Evolutionary conservation across 805 yeast species (phyloP).

Genomic region (Pichia scutulata): DNA sequence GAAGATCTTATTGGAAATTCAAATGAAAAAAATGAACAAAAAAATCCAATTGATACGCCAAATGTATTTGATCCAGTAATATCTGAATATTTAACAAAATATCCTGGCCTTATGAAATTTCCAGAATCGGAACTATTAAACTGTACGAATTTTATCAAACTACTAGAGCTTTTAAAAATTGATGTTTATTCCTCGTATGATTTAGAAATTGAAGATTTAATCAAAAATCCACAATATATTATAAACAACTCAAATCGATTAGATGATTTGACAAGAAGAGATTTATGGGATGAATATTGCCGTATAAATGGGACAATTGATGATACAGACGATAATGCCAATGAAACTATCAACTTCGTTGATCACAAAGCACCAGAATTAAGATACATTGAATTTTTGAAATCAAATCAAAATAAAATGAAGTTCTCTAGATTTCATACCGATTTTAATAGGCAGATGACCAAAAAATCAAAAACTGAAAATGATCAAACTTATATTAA

Average conservation of each 20-base stretch:
- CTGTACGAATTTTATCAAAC: conserved; percentile 2
- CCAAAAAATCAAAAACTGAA: neutral
- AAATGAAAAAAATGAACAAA: neutral
- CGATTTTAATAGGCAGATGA: conserved; percentile 13
- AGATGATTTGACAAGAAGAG: conserved; percentile 13
- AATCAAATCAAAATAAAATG: neutral
- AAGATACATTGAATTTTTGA: conserved; percentile 8
- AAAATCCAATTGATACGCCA: neutral
- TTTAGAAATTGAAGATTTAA: conserved; percentile 15
- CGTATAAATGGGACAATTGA: neutral
- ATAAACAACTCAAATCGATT: conserved; percentile 6
- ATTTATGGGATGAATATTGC: conserved; percentile 11
- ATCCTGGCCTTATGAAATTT: neutral
- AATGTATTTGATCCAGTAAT: neutral
- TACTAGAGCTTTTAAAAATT: conserved; percentile 5
- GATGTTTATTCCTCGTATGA: conserved; percentile 15
- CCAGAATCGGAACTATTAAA: neutral
- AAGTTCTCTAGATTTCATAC: conserved; percentile 19
- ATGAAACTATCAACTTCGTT: neutral
- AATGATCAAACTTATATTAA: neutral
- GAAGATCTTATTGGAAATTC: conserved; percentile 7
- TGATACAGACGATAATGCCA: neutral
- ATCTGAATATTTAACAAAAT: neutral
- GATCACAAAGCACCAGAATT: conserved; percentile 4
- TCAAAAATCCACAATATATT: conserved; percentile 18